Evolutionary conservation across 83 land plant genomes (phyloP).

Genomic region (Diphasiastrum complanatum): DNA sequence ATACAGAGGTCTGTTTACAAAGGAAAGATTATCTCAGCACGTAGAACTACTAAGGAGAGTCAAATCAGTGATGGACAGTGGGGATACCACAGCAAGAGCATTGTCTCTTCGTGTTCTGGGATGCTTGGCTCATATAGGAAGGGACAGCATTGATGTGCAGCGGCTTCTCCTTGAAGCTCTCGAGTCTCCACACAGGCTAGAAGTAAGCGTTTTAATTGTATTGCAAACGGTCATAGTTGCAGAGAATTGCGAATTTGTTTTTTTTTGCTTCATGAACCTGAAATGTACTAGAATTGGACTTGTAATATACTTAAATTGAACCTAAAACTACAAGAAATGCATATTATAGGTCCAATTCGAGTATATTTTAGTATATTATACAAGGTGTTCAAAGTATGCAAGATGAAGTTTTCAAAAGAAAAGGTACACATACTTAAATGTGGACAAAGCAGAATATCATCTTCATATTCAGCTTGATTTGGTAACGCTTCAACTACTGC

Average conservation of each 20-base stretch:
- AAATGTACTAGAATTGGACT: no score
- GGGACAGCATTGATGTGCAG: slow-evolving; percentile 57
- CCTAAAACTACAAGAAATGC: no score
- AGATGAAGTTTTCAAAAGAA: no score
- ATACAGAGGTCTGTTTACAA: slow-evolving; percentile 43
- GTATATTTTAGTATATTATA: no score
- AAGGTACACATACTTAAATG: no score
- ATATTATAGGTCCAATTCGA: no score
- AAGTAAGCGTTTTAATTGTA: slow-evolving; percentile 38
- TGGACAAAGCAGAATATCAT: no score
- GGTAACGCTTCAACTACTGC: no score
- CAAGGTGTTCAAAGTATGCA: no score
- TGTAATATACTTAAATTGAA: no score
- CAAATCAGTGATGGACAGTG: slow-evolving; percentile 49
- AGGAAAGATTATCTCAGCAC: slow-evolving; percentile 41
- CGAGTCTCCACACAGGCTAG: slow-evolving; percentile 45
- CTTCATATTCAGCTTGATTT: no score
- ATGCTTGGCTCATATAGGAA: slow-evolving; percentile 67
- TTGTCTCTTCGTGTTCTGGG: slow-evolving; percentile 66
- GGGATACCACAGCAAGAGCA: slow-evolving; percentile 56
- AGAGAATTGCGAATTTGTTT: background rate
- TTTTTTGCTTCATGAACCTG: no score
- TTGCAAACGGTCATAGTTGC: background rate
- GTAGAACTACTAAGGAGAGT: slow-evolving; percentile 55
- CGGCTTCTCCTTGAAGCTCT: slow-evolving; percentile 44